phyloP scores from a whole-genome alignment of 352 stramenopile species.

The Elongisporangium undulatum region DNA sequence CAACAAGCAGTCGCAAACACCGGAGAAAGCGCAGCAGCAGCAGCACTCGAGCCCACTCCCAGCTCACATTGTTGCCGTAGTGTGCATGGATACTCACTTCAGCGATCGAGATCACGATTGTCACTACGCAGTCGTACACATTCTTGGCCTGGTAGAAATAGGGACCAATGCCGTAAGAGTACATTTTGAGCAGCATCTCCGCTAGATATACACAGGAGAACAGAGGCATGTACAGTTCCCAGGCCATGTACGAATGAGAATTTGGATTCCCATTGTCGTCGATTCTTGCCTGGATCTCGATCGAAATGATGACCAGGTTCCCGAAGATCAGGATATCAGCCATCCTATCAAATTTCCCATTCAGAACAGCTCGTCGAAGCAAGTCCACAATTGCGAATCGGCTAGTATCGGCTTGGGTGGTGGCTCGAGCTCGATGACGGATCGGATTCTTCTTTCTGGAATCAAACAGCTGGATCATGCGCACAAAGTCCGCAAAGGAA shows the following conservation, averaged over 20 bases:
- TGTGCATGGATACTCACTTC: slow-evolving; percentile 55
- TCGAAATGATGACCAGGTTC: slow-evolving; percentile 40
- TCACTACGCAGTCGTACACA: slow-evolving; percentile 81
- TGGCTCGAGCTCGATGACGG: slow-evolving; percentile 1
- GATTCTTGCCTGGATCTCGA: slow-evolving; percentile 52
- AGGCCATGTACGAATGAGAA: slow-evolving; percentile 15
- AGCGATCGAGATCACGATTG: slow-evolving; percentile 43
- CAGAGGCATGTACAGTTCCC: slow-evolving; percentile 53
- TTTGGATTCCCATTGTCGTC: slow-evolving; percentile 1
- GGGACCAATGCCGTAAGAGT: slow-evolving; percentile 34
- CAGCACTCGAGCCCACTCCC: slow-evolving; percentile 53
- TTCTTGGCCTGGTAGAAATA: slow-evolving; percentile 74
- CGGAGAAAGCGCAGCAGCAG: slow-evolving; percentile 55
- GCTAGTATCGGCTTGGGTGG: slow-evolving; percentile 14
- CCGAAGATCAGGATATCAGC: slow-evolving; percentile 35
- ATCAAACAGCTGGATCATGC: slow-evolving; percentile 23
- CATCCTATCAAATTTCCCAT: slow-evolving; percentile 27
- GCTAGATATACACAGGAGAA: slow-evolving; percentile 70
- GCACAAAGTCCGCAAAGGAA: slow-evolving; percentile 16
- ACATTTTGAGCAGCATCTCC: slow-evolving; percentile 84
- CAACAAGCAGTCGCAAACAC: slow-evolving; percentile 43
- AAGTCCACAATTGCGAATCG: slow-evolving; percentile 13
- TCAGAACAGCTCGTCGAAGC: slow-evolving; percentile 17
- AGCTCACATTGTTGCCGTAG: slow-evolving; percentile 27
- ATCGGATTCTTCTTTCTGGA: slow-evolving; percentile 14